These are phyloP conservation scores for Pistacia integerrima DNA, from an alignment of 345 rosid genomes.

Conservation along the genomic window DNA sequence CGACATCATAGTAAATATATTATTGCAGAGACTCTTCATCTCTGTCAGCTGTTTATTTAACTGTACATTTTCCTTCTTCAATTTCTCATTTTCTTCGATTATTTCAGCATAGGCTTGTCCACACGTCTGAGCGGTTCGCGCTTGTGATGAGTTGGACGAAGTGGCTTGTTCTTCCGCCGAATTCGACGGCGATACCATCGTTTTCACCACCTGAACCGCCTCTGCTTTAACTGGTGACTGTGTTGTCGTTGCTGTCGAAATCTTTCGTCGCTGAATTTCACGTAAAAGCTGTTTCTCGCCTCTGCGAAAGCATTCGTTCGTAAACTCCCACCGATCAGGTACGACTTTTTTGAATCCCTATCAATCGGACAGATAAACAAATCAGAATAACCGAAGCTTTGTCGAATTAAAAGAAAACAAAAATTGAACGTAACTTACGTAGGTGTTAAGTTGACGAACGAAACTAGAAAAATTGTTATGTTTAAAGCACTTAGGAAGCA, in stretches of 20 bases:
- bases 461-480: conserved; percentile 94
- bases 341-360: conserved; percentile 86
- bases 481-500: conserved; percentile 85
- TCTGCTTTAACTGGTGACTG: conserved; percentile 18
- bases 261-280: conserved; percentile 85
- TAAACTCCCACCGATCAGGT: conserved; percentile 96
- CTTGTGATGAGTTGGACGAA: conserved; percentile 56
- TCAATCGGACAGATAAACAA: not conserved
- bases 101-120: conserved; percentile 43
- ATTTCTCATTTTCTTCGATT: conserved; percentile 73
- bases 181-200: conserved; percentile 49
- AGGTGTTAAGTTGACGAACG: conserved; percentile 94
- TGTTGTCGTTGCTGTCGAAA: conserved; percentile 24
- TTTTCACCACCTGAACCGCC: conserved; percentile 36
- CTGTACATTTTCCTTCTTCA: conserved; percentile 66
- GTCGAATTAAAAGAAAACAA: too few relatives aligned
- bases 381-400: not conserved
- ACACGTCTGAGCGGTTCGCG: conserved; percentile 16
- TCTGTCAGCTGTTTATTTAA: conserved; percentile 64
- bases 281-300: conserved; percentile 71
- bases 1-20: conserved; percentile 54
- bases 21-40: conserved; percentile 66
- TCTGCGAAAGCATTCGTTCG: conserved; percentile 72
- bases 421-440: conserved; percentile 37
- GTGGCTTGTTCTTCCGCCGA: conserved; percentile 62